These are phyloP conservation scores for Symbiodinium pilosum DNA, from an alignment of 73 alveolate species.

Conservation along the genomic window DNA sequence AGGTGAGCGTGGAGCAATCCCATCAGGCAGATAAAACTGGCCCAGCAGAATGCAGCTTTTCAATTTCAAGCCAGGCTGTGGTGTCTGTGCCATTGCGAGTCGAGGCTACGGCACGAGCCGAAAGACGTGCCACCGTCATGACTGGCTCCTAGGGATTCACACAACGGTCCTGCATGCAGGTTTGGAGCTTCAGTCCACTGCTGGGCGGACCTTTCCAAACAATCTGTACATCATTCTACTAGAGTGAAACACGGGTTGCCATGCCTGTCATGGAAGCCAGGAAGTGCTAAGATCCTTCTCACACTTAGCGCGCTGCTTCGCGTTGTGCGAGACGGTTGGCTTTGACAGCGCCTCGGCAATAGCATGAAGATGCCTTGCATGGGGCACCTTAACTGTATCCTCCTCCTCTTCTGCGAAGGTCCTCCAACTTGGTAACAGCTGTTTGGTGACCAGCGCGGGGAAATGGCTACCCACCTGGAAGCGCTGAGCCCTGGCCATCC, in stretches of 20 bases:
- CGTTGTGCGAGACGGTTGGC: conserved; percentile 39
- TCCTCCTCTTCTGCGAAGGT: neutral
- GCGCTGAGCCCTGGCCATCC: conserved; percentile 80
- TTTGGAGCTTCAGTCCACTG: too few relatives aligned
- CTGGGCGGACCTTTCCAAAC: too few relatives aligned
- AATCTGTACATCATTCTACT: too few relatives aligned
- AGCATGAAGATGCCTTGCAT: neutral
- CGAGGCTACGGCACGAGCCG: too few relatives aligned
- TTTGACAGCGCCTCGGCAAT: conserved; percentile 21
- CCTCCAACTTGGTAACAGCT: conserved; percentile 54
- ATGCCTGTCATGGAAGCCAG: neutral
- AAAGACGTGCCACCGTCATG: too few relatives aligned
- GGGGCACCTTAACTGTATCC: neutral
- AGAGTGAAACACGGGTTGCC: too few relatives aligned
- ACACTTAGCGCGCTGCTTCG: conserved; percentile 28
- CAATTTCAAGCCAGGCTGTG: too few relatives aligned
- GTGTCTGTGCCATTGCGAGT: neutral
- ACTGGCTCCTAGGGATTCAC: too few relatives aligned
- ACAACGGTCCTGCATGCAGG: too few relatives aligned
- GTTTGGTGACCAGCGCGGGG: conserved; percentile 51
- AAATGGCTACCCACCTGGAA: conserved; percentile 52
- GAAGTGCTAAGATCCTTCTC: neutral
- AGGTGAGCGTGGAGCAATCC: too few relatives aligned
- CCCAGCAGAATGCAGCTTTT: neutral
- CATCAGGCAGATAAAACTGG: too few relatives aligned